Base-by-base conservation (phyloP, 495 filamentous ascomycete genomes). In the Podospora anserina region DNA sequence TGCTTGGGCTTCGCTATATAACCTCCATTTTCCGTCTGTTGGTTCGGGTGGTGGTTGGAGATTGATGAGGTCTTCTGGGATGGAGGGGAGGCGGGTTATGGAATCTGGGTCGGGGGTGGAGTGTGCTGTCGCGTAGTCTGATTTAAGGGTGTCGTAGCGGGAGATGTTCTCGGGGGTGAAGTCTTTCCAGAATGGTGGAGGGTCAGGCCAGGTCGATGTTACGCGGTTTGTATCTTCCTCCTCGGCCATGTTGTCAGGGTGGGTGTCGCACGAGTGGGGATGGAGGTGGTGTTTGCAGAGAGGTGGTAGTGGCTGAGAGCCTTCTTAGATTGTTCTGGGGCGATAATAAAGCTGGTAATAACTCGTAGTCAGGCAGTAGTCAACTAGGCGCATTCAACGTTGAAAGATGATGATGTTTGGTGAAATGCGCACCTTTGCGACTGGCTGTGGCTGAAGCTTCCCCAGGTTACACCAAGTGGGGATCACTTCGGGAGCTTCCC, bases 131-230 rank as follows among this genome's bases (percentile, higher is more conserved):
- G 27, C 84, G 75, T 78, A 80, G 62, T 75, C 75, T 66, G 72
- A 76, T 72, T 73, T 82, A 74, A 73, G 82, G 71, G 83, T 72
- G 49, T 90, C 82, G 61, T 96, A 85, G 44, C 85, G 88, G 27
- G 86, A 78, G 68, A 95, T 73, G 77, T 96, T 97, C 0, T 89
- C 87, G 3, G 86, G 73, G 0, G 92, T 97, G 80, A 98, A 98
- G 76, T 89, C 83, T 70, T 91, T 90, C 87, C 92, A 98, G 82
- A 97, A 93, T 3, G 91, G 89, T 23, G 95, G 95, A 4, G 95
- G 95, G 18, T 90, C 85, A 19, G 95, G 94, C 79, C 93, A 83
- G 26, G 80, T 78, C 9, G 79, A 73, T n/a, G 79, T 75, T 11
- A 78, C 74, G 53, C 76, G 75, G 11, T 71, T 70, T 30, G 78